Evolutionary conservation across 306 rosid genomes (phyloP).

Genomic region (Boehmeria nivea): DNA sequence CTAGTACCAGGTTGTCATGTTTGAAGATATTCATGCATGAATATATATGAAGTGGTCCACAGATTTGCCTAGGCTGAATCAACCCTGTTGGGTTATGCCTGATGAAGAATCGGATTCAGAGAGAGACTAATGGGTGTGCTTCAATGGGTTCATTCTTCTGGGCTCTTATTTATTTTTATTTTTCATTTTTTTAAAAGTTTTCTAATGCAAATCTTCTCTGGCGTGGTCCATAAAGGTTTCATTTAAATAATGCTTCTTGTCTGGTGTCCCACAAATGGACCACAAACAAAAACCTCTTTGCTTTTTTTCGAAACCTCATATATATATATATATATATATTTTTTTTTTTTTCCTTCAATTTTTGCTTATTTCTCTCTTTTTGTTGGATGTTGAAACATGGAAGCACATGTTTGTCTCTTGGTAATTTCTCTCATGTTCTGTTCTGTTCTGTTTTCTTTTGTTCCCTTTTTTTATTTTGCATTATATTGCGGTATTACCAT

Average conservation of each 20-base stretch:
- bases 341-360: neutral
- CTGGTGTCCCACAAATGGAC: constrained; percentile 33
- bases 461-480: constrained; percentile 22
- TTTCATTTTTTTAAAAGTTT: neutral
- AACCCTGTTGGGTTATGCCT: no score
- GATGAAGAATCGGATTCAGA: neutral
- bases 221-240: constrained; percentile 32
- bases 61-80: constrained; percentile 2
- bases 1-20: constrained; percentile 34
- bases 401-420: constrained; percentile 29
- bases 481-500: no score
- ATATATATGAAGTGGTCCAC: constrained; percentile 17
- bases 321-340: constrained; percentile 7
- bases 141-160: neutral
- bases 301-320: no score
- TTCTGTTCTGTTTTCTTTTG: neutral
- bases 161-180: no score
- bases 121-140: neutral
- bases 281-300: constrained; percentile 15
- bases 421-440: constrained; percentile 23
- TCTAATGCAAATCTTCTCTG: constrained; percentile 19
- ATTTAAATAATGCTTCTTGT: constrained; percentile 37
- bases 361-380: constrained; percentile 13
- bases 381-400: constrained; percentile 30
- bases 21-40: constrained; percentile 14